Percentiles rank a stretch among this genome's conserved stretches.
phyloP scores from a whole-genome alignment of 2,329 filamentous ascomycete genomes.

The Colletotrichum gloeosporioides region DNA sequence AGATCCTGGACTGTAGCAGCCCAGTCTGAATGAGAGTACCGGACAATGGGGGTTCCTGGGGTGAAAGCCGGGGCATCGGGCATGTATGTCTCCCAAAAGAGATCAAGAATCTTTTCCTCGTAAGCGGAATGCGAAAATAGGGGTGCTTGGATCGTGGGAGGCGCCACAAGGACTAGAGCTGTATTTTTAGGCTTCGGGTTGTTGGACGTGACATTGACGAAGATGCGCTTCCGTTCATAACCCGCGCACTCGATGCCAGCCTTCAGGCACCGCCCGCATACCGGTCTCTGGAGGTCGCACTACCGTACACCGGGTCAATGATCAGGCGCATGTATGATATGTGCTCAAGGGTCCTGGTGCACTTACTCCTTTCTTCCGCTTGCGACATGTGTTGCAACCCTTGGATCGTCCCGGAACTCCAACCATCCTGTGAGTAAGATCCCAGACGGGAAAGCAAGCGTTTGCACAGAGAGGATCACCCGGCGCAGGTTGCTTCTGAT shows the following conservation, averaged over 20 bases:
- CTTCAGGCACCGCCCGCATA: constrained; percentile 24
- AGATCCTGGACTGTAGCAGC: constrained; percentile 23
- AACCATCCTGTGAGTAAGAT: constrained; percentile 15
- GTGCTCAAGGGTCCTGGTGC: background rate
- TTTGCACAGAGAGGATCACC: background rate
- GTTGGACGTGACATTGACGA: constrained; percentile 19
- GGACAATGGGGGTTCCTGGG: background rate
- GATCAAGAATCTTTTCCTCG: constrained; percentile 16
- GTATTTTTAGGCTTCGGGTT: background rate
- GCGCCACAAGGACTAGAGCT: background rate
- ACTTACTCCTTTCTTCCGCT: constrained; percentile 25
- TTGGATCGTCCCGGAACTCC: constrained; percentile 25
- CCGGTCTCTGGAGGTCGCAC: constrained; percentile 23
- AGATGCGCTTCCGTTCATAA: constrained; percentile 23
- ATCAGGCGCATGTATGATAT: background rate
- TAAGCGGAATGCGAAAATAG: constrained; percentile 17
- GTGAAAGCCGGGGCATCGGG: background rate
- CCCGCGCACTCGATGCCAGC: constrained; percentile 19
- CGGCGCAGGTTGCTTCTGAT: constrained; percentile 7
- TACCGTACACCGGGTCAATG: background rate
- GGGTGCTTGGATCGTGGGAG: background rate
- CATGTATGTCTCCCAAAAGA: constrained; percentile 23
- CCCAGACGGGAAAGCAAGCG: background rate
- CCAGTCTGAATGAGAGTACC: constrained; percentile 23
- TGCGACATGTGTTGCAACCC: constrained; percentile 24